phyloP scores from a whole-genome alignment of 2,329 filamentous ascomycete genomes.

The Hansfordia pulvinata region DNA sequence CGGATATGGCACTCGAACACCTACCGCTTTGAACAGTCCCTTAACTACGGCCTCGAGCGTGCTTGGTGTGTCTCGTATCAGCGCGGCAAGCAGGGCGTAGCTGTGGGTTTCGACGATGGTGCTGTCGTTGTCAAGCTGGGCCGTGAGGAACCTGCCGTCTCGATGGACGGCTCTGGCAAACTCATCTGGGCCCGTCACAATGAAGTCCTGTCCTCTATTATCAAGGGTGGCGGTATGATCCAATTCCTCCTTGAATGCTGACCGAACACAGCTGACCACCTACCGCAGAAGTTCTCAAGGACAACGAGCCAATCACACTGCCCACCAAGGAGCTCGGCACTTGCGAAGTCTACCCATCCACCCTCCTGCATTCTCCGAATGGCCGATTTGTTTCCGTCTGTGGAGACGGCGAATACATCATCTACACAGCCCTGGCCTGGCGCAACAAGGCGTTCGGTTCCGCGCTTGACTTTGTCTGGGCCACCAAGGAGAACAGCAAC shows the following conservation, averaged over 20 bases:
- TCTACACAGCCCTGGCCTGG: constrained; percentile 93
- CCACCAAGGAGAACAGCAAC: constrained; percentile 92
- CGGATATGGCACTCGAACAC: constrained; percentile 99
- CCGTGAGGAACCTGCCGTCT: constrained; percentile 90
- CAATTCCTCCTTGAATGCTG: constrained; percentile 59
- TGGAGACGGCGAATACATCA: constrained; percentile 96
- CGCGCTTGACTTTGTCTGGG: constrained; percentile 94
- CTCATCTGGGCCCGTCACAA: constrained; percentile 93
- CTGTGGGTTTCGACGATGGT: constrained; percentile 94
- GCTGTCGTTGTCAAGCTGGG: constrained; percentile 97
- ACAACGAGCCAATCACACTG: constrained; percentile 74
- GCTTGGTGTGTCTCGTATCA: constrained; percentile 98
- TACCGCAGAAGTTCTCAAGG: constrained; percentile 48
- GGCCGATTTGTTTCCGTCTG: constrained; percentile 71
- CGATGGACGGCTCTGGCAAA: constrained; percentile 93
- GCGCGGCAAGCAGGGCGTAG: constrained; percentile 84
- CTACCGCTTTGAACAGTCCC: constrained; percentile 86
- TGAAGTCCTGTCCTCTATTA: constrained; percentile 87
- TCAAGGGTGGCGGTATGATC: constrained; percentile 64
- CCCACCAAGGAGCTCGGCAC: constrained; percentile 90
- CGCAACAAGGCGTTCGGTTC: constrained; percentile 96
- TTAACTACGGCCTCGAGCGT: constrained; percentile 90
- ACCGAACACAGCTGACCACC: too few species aligned
- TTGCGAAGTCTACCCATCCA: constrained; percentile 94
- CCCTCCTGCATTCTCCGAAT: constrained; percentile 89